Percentiles rank a stretch among this genome's conserved stretches.
These are phyloP conservation scores for Trichoderma sp. DNA, from an alignment of 2,329 filamentous ascomycete species.

Conservation along the genomic window DNA sequence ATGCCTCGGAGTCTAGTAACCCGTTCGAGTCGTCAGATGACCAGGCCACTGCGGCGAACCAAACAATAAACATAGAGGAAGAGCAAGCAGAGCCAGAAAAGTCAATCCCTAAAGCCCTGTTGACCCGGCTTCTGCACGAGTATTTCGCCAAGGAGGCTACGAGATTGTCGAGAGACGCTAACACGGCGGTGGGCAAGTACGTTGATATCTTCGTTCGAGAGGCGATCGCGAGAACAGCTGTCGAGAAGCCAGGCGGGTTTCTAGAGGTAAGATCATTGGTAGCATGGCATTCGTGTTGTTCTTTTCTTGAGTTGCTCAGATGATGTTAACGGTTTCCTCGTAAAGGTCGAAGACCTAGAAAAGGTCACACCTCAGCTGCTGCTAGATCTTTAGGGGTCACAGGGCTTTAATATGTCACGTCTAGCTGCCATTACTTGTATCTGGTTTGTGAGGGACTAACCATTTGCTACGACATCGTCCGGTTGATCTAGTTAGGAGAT, in stretches of 20 bases:
- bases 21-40: conserved; percentile 38
- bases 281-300: not conserved
- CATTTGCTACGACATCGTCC: not conserved
- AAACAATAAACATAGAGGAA: conserved; percentile 25
- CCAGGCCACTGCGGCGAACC: conserved; percentile 26
- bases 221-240: conserved; percentile 74
- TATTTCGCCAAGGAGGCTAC: conserved; percentile 72
- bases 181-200: conserved; percentile 75
- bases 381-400: conserved; percentile 67
- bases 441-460: no score
- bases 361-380: conserved; percentile 81
- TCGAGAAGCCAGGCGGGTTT: conserved; percentile 67
- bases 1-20: conserved; percentile 33
- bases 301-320: not conserved
- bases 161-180: conserved; percentile 73
- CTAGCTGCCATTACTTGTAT: not conserved
- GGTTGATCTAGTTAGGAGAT: not conserved
- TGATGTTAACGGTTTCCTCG: conserved; percentile 18
- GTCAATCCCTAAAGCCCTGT: conserved; percentile 67
- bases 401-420: not conserved
- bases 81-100: conserved; percentile 39
- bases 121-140: conserved; percentile 75
- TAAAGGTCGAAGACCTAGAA: conserved; percentile 81
- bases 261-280: conserved; percentile 59
- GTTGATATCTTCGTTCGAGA: conserved; percentile 89